These are phyloP conservation scores for Phytopythium montanum DNA, from an alignment of 352 stramenopile species.

Conservation along the genomic window DNA sequence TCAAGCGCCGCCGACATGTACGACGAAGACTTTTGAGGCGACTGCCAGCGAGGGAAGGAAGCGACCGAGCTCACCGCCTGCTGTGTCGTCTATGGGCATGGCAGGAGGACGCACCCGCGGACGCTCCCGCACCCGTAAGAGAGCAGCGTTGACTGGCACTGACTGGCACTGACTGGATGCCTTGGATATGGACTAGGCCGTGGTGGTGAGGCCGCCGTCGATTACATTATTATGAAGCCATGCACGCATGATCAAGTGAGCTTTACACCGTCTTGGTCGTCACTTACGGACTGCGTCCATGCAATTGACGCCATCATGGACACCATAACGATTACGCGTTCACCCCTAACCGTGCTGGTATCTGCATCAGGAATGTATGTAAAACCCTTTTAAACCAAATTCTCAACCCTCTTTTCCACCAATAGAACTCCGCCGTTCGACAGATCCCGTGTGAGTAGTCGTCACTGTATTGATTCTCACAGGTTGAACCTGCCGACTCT, in stretches of 20 bases:
- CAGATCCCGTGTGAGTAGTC: not conserved
- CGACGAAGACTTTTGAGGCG: slow-evolving; percentile 27
- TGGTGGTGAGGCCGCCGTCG: no score
- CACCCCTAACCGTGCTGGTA: no score
- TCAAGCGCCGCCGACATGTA: slow-evolving; percentile 57
- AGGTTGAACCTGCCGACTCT: not conserved
- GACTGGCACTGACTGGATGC: no score
- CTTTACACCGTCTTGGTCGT: no score
- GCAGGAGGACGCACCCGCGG: slow-evolving; percentile 3
- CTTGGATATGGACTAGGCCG: not conserved
- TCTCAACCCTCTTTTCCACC: not conserved
- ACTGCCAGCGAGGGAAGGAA: not conserved
- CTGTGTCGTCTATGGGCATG: not conserved
- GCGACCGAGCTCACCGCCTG: not conserved
- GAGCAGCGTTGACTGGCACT: no score
- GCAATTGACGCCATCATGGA: no score
- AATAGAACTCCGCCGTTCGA: not conserved
- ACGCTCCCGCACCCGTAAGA: not conserved
- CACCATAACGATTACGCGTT: no score
- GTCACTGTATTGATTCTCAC: not conserved
- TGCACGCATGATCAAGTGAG: no score
- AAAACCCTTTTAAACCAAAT: not conserved
- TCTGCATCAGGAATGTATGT: no score
- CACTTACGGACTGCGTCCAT: no score
- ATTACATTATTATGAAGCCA: no score